A percentile compares a stretch with the other conserved stretches of the same genome.
Conservation (phyloP, 805 yeast species). For the Zygosaccharomyces kombuchaensis region DNA sequence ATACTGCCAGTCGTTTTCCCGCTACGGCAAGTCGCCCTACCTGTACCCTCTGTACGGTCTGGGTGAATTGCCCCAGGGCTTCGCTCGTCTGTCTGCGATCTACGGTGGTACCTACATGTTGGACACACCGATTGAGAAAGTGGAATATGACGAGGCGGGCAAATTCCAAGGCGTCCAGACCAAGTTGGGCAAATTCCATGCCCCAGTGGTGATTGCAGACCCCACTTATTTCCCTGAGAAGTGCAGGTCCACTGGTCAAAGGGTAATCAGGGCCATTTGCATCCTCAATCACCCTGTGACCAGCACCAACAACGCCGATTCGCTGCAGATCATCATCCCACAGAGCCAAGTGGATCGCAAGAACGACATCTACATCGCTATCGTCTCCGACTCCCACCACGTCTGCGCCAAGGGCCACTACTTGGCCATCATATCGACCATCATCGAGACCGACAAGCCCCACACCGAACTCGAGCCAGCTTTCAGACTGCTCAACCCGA, state of each 20-base stretch:
- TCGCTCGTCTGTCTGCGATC: conserved; percentile 93
- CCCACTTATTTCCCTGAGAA: conserved; percentile 90
- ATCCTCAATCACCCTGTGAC: conserved; percentile 87
- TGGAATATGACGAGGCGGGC: conserved; percentile 65
- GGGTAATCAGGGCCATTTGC: conserved; percentile 54
- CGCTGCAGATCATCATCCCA: conserved; percentile 91
- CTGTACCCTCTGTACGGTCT: conserved; percentile 93
- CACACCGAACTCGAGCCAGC: conserved; percentile 93
- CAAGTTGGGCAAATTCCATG: conserved; percentile 86
- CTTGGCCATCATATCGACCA: conserved; percentile 89
- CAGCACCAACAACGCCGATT: conserved; percentile 74
- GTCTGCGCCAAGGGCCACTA: conserved; percentile 86
- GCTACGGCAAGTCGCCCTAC: conserved; percentile 95
- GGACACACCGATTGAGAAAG: conserved; percentile 91
- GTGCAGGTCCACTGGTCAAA: conserved; percentile 37
- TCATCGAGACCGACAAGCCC: conserved; percentile 89
- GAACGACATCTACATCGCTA: conserved; percentile 92
- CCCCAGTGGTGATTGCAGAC: conserved; percentile 93
- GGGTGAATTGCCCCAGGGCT: conserved; percentile 98
- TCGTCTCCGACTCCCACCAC: conserved; percentile 82
- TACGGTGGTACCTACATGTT: conserved; percentile 99
- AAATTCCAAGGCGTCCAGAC: conserved; percentile 83
- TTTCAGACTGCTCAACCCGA: conserved; percentile 78
- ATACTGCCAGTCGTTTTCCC: conserved; percentile 85
- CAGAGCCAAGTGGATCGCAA: conserved; percentile 92